Evolutionary conservation across 371 early-diverging fungal species (phyloP), one percentile per base, ranked within the genome.

Genomic region (Mucor sp.): DNA sequence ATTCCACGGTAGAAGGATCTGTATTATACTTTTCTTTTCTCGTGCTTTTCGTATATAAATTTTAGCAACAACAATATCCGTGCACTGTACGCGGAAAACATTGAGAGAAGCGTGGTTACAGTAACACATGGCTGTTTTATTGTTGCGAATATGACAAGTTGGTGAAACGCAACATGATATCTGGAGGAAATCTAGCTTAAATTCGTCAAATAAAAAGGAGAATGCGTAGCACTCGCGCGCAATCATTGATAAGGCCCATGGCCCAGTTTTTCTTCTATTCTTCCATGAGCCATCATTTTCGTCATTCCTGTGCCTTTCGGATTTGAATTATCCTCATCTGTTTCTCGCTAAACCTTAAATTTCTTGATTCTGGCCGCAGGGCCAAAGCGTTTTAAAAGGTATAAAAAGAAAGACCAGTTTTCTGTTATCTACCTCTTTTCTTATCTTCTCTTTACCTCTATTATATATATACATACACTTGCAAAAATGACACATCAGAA

Each of bases 221-320:
- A 9, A 50, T 50, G 21, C 23, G n/a, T 25, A 23, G 23, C 25
- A 14, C 50, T 47, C 5, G 15, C 17, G 15, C 17, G 33, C 17
- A 19, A 8, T 25, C 5, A 50, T 50, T 11, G 50, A 50, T 50
- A 50, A 50, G 19, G 44, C 4, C 19, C 19, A 27, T 25, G 9
- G 15, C 27, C 23, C 5, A 21, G 11, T 50, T 50, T 19, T 17
- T n/a, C 47, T 35, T 37, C 7, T 7, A n/a, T 44, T 44, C 19
- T 44, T 44, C n/a, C 1, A 44, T 44, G n/a, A 44, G 44, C 7
- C 61, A 32, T 27, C 32, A 7, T 33, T 62, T 62, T 63, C 63
- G 63, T 63, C 63, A 63, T 63, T 63, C 61, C 32, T 57, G 30
- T 37, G 37, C 27, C 27, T 53, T 27, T 53, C 53, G 23, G 53